These are phyloP conservation scores for Trichoderma semiorbis DNA, from an alignment of 2,329 filamentous ascomycete species.

Conservation along the genomic window DNA sequence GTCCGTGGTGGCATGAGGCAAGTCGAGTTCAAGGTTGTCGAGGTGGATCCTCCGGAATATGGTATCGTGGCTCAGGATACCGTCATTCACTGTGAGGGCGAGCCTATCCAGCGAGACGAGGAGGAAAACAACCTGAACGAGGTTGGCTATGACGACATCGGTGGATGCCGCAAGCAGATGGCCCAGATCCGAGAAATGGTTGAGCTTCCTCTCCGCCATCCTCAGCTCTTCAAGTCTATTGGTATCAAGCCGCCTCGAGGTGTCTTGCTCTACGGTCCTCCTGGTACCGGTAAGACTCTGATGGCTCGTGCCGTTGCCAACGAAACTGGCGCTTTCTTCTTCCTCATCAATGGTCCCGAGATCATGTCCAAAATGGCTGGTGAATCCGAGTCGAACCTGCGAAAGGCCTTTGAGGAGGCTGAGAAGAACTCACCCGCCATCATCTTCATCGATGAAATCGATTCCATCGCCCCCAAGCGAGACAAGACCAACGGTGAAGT, in stretches of 20 bases:
- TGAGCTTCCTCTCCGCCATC: slow-evolving; percentile 92
- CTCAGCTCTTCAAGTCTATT: slow-evolving; percentile 99
- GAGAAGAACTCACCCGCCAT: slow-evolving; percentile 99
- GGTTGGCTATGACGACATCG: slow-evolving; percentile 98
- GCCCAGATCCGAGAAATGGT: slow-evolving; percentile 98
- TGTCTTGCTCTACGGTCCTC: slow-evolving; percentile 94
- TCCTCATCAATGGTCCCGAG: slow-evolving; percentile 97
- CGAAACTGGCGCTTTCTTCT: slow-evolving; percentile 98
- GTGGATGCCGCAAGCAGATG: slow-evolving; percentile 99
- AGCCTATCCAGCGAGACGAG: slow-evolving; percentile 86
- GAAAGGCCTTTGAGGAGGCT: slow-evolving; percentile 99
- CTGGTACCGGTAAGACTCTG: slow-evolving; percentile 98
- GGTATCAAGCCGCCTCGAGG: slow-evolving; percentile 99
- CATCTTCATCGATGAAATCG: slow-evolving; percentile 99
- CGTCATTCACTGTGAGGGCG: slow-evolving; percentile 95
- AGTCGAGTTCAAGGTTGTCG: slow-evolving; percentile 99
- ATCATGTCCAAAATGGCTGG: slow-evolving; percentile 99
- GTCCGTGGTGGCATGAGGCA: slow-evolving; percentile 97
- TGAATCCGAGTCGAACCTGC: slow-evolving; percentile 96
- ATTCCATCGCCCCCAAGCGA: slow-evolving; percentile 98
- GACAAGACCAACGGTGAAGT: slow-evolving; percentile 99
- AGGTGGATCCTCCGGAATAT: slow-evolving; percentile 97
- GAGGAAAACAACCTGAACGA: slow-evolving; percentile 99
- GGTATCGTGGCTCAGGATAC: slow-evolving; percentile 99
- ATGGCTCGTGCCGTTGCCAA: slow-evolving; percentile 99